These are phyloP conservation scores for Meripilus lineatus DNA, from an alignment of 1,284 basidiomycete species.

Conservation along the genomic window DNA sequence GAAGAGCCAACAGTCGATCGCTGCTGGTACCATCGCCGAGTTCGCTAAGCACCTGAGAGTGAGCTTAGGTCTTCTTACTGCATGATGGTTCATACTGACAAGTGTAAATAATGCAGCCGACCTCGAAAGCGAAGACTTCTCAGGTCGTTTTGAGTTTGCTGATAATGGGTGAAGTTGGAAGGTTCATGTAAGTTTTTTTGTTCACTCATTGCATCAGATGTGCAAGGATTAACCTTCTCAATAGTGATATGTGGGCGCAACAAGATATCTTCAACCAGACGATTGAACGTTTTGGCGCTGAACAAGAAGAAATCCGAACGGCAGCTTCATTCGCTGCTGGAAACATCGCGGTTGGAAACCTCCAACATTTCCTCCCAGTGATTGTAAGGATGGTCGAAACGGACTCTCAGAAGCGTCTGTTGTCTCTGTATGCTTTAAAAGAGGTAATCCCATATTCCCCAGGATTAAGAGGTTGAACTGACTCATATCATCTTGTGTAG, in stretches of 20 bases:
- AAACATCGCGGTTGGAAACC: slow-evolving; percentile 91
- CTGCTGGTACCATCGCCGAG: slow-evolving; percentile 76
- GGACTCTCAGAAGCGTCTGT: slow-evolving; percentile 72
- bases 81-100: neutral
- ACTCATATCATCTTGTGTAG: slow-evolving; percentile 31
- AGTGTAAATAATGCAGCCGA: slow-evolving; percentile 34
- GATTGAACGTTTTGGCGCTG: slow-evolving; percentile 69
- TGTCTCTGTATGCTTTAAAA: slow-evolving; percentile 90
- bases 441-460: slow-evolving; percentile 49
- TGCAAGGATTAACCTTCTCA: neutral
- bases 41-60: slow-evolving; percentile 80
- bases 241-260: slow-evolving; percentile 79
- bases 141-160: slow-evolving; percentile 80
- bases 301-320: slow-evolving; percentile 80
- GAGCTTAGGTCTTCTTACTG: neutral
- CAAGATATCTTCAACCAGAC: slow-evolving; percentile 70
- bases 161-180: slow-evolving; percentile 86
- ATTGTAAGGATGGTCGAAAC: slow-evolving; percentile 81
- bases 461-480: neutral
- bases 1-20: slow-evolving; percentile 59
- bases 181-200: slow-evolving; percentile 61
- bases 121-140: slow-evolving; percentile 61
- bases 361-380: slow-evolving; percentile 79
- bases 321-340: slow-evolving; percentile 92
- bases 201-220: slow-evolving; percentile 10